Conservation (phyloP, 2,329 filamentous ascomycete species). For the Scytalidium sp. region DNA sequence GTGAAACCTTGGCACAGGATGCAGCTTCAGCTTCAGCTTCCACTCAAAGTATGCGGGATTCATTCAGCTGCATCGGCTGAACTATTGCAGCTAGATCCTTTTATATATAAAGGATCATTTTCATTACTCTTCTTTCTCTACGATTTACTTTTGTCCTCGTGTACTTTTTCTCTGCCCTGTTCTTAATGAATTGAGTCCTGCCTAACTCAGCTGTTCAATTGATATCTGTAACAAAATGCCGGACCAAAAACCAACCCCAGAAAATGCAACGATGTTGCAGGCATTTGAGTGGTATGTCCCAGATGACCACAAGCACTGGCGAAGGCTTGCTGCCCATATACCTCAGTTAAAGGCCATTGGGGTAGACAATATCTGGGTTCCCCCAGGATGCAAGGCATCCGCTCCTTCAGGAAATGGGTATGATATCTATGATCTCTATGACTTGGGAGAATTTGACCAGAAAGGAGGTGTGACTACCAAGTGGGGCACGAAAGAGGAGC, state of each 20-base stretch:
- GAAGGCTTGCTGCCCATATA: constrained; percentile 49
- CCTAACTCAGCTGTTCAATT: too few species aligned
- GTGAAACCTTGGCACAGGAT: too few species aligned
- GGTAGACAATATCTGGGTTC: constrained; percentile 64
- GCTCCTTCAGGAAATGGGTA: constrained; percentile 62
- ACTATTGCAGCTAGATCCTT: too few species aligned
- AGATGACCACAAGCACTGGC: constrained; percentile 58
- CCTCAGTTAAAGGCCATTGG: constrained; percentile 56
- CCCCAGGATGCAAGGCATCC: constrained; percentile 68
- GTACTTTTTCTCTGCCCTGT: too few species aligned
- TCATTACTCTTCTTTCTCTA: too few species aligned
- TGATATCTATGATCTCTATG: constrained; percentile 68
- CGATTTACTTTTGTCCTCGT: too few species aligned
- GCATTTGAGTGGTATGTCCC: constrained; percentile 73
- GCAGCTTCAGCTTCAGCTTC: too few species aligned
- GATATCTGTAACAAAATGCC: too few species aligned
- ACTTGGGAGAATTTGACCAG: constrained; percentile 70
- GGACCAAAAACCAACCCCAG: constrained; percentile 30
- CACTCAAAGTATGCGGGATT: too few species aligned
- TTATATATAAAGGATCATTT: too few species aligned
- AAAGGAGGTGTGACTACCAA: constrained; percentile 62
- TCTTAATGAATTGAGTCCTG: too few species aligned
- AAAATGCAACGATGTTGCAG: constrained; percentile 61
- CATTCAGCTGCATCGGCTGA: too few species aligned
- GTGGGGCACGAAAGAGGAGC: constrained; percentile 64